Evolutionary conservation across 805 yeast genomes (phyloP).

Genomic region (Candida silvicultrix): DNA sequence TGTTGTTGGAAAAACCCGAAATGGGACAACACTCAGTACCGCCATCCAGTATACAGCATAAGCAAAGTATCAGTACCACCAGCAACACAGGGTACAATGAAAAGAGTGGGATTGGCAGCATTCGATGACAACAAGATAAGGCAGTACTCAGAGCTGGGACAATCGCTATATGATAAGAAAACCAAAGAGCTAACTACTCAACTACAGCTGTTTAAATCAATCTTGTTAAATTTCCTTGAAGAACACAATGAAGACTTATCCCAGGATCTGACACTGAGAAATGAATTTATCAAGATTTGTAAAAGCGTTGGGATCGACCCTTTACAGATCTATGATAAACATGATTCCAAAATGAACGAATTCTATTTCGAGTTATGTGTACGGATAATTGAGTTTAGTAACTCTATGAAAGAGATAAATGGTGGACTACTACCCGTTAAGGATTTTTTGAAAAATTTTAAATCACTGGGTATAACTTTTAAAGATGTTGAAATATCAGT

Average conservation of each 20-base stretch:
- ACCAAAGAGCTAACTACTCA: conserved; percentile 62
- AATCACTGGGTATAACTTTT: conserved; percentile 28
- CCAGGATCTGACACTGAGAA: conserved; percentile 56
- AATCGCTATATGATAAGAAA: conserved; percentile 38
- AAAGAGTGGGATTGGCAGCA: conserved; percentile 40
- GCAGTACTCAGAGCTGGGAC: conserved; percentile 15
- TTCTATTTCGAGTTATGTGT: conserved; percentile 65
- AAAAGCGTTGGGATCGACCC: conserved; percentile 83
- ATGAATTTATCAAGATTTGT: conserved; percentile 73
- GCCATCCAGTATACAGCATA: too few species aligned
- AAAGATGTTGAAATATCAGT: conserved; percentile 55
- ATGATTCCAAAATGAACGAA: conserved; percentile 33
- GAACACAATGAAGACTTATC: conserved; percentile 66
- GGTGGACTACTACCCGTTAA: conserved; percentile 75
- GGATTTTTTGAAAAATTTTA: conserved; percentile 36
- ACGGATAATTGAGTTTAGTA: conserved; percentile 70
- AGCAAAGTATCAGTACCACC: not conserved
- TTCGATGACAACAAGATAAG: conserved; percentile 26
- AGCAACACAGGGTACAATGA: conserved; percentile 23
- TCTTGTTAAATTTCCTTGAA: conserved; percentile 66
- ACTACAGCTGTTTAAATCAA: conserved; percentile 68
- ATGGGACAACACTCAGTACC: too few species aligned
- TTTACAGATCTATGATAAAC: conserved; percentile 31
- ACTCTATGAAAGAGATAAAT: conserved; percentile 59
- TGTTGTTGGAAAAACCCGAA: too few species aligned